These are phyloP conservation scores for Pseudonitzschia pungens DNA, from an alignment of 108 stramenopile genomes.

Conservation along the genomic window DNA sequence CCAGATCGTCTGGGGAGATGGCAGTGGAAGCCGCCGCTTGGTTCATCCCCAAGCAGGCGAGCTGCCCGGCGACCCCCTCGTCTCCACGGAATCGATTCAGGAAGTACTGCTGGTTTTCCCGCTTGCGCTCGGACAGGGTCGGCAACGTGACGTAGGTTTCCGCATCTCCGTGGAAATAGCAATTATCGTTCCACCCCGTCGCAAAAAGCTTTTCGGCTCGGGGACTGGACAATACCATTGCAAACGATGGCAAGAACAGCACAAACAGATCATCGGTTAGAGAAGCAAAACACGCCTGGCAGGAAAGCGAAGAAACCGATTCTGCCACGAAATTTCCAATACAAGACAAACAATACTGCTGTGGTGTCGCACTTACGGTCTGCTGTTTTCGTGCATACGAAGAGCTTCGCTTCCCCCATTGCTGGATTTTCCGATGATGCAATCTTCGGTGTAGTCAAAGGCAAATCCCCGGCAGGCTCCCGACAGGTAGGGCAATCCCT, in stretches of 20 bases:
- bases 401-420: slow-evolving; percentile 1
- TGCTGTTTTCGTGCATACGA: slow-evolving; percentile 28
- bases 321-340: neutral
- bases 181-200: slow-evolving; percentile 56
- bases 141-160: slow-evolving; percentile 57
- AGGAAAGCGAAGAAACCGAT: neutral
- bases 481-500: slow-evolving; percentile 48
- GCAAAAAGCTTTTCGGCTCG: slow-evolving; percentile 52
- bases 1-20: neutral
- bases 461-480: slow-evolving; percentile 75
- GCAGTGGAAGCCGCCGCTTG: neutral
- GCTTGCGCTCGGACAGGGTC: slow-evolving; percentile 26
- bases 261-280: neutral
- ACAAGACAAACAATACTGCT: neutral
- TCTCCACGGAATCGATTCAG: slow-evolving; percentile 22
- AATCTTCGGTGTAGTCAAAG: slow-evolving; percentile 35
- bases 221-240: slow-evolving; percentile 37
- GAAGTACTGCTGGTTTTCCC: neutral
- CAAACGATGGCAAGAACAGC: neutral
- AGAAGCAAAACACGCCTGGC: neutral
- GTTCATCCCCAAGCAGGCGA: neutral
- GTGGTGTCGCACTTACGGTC: slow-evolving; percentile 34
- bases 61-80: slow-evolving; percentile 8
- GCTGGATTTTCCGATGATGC: neutral
- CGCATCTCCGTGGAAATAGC: slow-evolving; percentile 57